Base-by-base conservation (phyloP, 306 rosid genomes). In the Sicyos edulis region DNA sequence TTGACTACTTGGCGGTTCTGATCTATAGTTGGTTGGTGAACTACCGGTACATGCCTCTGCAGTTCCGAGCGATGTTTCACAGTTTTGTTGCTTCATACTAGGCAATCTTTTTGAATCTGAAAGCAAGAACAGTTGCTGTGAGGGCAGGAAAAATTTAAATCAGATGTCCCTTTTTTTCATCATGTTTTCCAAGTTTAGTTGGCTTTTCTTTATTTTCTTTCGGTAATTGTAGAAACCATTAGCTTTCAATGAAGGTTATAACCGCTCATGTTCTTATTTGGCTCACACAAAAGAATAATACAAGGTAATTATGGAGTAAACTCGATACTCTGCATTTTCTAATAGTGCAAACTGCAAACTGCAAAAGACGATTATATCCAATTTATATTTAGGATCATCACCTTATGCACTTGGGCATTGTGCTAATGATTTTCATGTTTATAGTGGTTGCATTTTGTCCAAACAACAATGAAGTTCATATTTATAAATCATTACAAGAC, bases 371-470 rank as follows among this genome's bases (percentile, higher is more conserved):
- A 32, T 32, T 32, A 32, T 32, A 32, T 32, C 32, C 37, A 32
- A 32, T 32, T 32, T 32, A 32, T 32, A 7, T 60, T 53, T 24
- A 49, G 45, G 34, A 24, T 68, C 56, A 21, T 24, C 57, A 47
- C 22, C 44, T 22, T 26, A 26, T 26, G 29, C 7, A 49, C 55
- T 49, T 26, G 29, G 1, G 21, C 10, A 10, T 50, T 22, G 19
- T 49, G 44, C 57, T 69, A 50, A 69, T 50, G 59, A n/a, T 50
- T n/a, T 24, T 69, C 3, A 49, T 69, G 40, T 72, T 77, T 82
- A 84, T 66, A 95, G 99, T 91, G 99, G 84, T 95, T 26, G 97
- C 97, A 65, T 80, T 91, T 51, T 95, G 97, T 81, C 99, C 99
- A 6, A 91, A 89, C 84, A 95, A 80, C 66, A 89, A 84, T 82